Conservation (phyloP, 2,329 filamentous ascomycete genomes). For the Diaporthe destruens region DNA sequence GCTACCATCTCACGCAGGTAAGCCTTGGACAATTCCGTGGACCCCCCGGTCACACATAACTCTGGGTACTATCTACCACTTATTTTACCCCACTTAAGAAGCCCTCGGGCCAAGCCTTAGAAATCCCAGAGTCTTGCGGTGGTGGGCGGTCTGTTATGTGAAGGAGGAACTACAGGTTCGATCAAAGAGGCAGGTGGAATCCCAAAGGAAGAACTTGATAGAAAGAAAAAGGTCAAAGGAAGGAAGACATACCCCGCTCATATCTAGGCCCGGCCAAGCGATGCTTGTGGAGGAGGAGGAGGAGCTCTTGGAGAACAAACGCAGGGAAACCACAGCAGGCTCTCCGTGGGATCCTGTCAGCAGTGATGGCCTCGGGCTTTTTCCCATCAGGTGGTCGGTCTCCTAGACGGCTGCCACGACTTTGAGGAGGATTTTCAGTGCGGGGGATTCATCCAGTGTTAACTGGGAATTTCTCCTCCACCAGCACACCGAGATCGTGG, state of each 20-base stretch:
- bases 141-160: not conserved
- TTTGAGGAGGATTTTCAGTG: not conserved
- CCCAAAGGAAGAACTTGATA: not conserved
- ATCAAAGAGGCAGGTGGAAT: not conserved
- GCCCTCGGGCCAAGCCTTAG: not conserved
- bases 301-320: too few relatives aligned
- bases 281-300: not conserved
- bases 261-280: not conserved
- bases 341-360: not conserved
- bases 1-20: not conserved
- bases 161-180: not conserved
- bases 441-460: not conserved
- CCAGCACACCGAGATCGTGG: not conserved
- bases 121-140: too few relatives aligned
- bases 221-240: not conserved
- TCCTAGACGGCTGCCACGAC: not conserved
- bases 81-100: not conserved
- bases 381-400: not conserved
- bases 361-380: not conserved
- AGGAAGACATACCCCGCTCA: not conserved
- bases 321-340: too few relatives aligned
- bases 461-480: not conserved
- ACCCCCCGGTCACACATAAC: not conserved
- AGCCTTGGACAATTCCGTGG: too few relatives aligned
- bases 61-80: not conserved